Evolutionary conservation across 768 basidiomycete species (phyloP), one percentile per base, ranked within the genome.

Genomic region (Tricholoma matsutake): DNA sequence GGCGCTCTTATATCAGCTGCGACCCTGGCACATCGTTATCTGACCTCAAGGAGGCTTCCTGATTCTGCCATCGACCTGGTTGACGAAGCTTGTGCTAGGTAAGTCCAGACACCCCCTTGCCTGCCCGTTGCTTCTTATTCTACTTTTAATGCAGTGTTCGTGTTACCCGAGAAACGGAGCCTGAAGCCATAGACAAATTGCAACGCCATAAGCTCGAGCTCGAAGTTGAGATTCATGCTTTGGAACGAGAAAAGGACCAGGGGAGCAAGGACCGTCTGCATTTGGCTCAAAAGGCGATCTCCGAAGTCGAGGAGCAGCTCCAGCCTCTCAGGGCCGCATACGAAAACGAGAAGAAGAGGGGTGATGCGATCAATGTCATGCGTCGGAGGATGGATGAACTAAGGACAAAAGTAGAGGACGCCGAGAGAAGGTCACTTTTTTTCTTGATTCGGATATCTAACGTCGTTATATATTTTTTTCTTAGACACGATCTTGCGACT

Each of bases 191-290:
- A 67, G 96, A 98, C 76, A 88, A 88, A 64, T 81, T 98, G 16
- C 92, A 96, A 69, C 87, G 95, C 18, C 83, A 82, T 56, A 94
- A 92, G 72, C 83, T 98, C 32, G 92, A 96, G 69, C 82, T 98
- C 29, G 92, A 98, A 69, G 88, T 98, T 18, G 96, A 97, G 71
- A 91, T 97, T 20, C 95, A 97, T 71, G 96, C 96, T 9, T 78
- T 98, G 56, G 92, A 95, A 71, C 85, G 94, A 52, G 95, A 97
- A 73, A 96, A 94, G 72, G 95, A 97, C 61, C 71, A 84, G 4
- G 91, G 92, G 4, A 94, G 92, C 68, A 91, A 92, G 73, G 93
- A 95, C 60, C 85, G 94, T 11, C 80, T 96, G 10, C 80, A 81
- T 37, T 64, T 76, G 16, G 93, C 94, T 7, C 85, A 83, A 63